Evolutionary conservation across 805 yeast genomes (phyloP).

Genomic region (Yarrowia osloensis): DNA sequence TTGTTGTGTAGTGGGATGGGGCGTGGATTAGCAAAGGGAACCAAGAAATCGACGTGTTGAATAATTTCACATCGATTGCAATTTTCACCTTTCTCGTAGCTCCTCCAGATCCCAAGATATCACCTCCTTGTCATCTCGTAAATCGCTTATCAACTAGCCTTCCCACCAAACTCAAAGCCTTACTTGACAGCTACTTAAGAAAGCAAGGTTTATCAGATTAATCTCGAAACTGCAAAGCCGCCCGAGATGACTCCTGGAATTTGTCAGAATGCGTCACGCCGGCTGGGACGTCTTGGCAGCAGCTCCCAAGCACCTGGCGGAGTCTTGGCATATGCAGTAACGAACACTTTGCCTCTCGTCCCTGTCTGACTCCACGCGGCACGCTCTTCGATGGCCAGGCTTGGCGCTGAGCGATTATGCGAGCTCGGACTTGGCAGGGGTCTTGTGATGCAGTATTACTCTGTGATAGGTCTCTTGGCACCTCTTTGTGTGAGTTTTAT

Average conservation of each 20-base stretch:
- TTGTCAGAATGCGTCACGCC: constrained; percentile 3
- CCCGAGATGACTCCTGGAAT: not conserved
- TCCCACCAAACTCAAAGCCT: not conserved
- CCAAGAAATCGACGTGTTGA: too few relatives aligned
- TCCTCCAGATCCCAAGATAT: not conserved
- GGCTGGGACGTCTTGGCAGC: not conserved
- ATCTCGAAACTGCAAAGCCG: not conserved
- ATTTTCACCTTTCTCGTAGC: not conserved
- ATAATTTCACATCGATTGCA: not conserved
- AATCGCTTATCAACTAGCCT: not conserved
- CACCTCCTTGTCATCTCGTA: not conserved
- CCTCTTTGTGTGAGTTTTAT: not conserved
- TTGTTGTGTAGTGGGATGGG: not conserved
- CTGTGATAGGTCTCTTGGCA: not conserved
- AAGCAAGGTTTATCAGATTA: not conserved
- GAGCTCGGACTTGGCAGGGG: not conserved
- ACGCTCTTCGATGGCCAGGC: not conserved
- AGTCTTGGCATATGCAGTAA: not conserved
- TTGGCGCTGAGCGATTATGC: constrained; percentile 19
- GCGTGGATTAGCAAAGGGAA: too few relatives aligned
- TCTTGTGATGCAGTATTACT: not conserved
- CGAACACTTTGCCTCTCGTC: not conserved
- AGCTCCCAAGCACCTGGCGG: not conserved
- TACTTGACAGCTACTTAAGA: not conserved
- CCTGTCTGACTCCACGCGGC: not conserved